phyloP scores from a whole-genome alignment of 768 basidiomycete genomes.

The Pleurotus citrinopileatus region DNA sequence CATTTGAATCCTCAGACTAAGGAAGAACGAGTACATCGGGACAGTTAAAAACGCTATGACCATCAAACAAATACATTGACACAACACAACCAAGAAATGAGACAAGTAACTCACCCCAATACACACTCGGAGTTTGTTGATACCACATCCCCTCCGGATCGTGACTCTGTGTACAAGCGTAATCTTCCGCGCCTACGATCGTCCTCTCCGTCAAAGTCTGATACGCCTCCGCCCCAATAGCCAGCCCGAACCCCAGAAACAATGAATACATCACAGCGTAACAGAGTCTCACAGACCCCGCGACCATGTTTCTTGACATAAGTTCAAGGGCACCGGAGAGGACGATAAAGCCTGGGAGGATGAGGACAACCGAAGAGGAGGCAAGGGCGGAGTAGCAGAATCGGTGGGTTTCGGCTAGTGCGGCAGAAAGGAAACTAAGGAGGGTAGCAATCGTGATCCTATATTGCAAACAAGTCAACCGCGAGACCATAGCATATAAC shows the following conservation, averaged over 20 bases:
- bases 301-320: conserved; percentile 75
- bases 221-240: conserved; percentile 74
- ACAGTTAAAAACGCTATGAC: conserved; percentile 63
- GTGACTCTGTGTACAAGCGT: conserved; percentile 58
- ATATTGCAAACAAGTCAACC: conserved; percentile 22
- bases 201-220: conserved; percentile 46
- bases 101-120: conserved; percentile 56
- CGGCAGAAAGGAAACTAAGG: conserved; percentile 77
- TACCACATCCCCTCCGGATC: conserved; percentile 66
- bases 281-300: conserved; percentile 81
- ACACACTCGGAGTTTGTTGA: conserved; percentile 62
- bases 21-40: conserved; percentile 63
- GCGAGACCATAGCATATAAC: not conserved
- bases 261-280: conserved; percentile 80
- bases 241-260: conserved; percentile 77
- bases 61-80: not conserved
- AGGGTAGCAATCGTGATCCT: conserved; percentile 80
- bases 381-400: conserved; percentile 85
- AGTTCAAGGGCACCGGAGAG: conserved; percentile 75
- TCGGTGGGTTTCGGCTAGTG: conserved; percentile 59
- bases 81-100: not conserved
- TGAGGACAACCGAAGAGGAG: conserved; percentile 74
- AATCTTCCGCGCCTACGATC: conserved; percentile 54
- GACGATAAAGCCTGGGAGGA: conserved; percentile 75
- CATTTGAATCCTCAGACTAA: conserved; percentile 65